These are phyloP conservation scores for Macroventuria anomochaeta DNA, from an alignment of 2,329 filamentous ascomycete genomes.

Conservation along the genomic window DNA sequence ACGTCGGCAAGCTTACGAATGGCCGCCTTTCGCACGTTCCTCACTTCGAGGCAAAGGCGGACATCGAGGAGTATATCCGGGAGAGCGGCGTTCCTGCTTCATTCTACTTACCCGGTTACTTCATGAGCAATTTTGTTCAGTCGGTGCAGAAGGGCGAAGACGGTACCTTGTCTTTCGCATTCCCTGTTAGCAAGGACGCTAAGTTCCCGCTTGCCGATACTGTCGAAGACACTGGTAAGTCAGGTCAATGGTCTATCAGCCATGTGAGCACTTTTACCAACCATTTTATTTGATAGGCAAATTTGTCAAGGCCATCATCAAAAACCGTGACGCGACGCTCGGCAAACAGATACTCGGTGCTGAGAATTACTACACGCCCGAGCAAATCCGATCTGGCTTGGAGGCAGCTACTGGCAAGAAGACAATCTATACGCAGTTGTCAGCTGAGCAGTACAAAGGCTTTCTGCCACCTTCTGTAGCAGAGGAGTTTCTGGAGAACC, in stretches of 20 bases:
- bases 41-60: constrained; percentile 65
- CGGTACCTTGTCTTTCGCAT: constrained; percentile 24
- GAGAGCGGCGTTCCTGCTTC: constrained; percentile 45
- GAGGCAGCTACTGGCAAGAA: constrained; percentile 36
- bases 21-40: constrained; percentile 48
- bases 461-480: constrained; percentile 50
- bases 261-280: not conserved
- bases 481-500: constrained; percentile 62
- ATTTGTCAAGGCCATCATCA: constrained; percentile 31
- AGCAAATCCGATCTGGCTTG: constrained; percentile 45
- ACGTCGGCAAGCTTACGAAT: constrained; percentile 26
- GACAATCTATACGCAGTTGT: constrained; percentile 12
- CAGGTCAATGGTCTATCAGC: not conserved
- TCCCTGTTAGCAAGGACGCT: constrained; percentile 14
- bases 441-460: constrained; percentile 50
- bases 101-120: constrained; percentile 61
- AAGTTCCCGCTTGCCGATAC: constrained; percentile 54
- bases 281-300: constrained; percentile 33
- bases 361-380: constrained; percentile 34
- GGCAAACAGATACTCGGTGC: constrained; percentile 55
- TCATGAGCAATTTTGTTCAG: constrained; percentile 58
- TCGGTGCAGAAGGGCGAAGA: constrained; percentile 23
- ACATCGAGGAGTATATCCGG: constrained; percentile 62
- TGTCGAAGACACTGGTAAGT: constrained; percentile 53
- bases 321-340: constrained; percentile 31